Evolutionary conservation across 352 stramenopile genomes (phyloP), one percentile per base, ranked within the genome.

Genomic region (Phytophthora citricola): DNA sequence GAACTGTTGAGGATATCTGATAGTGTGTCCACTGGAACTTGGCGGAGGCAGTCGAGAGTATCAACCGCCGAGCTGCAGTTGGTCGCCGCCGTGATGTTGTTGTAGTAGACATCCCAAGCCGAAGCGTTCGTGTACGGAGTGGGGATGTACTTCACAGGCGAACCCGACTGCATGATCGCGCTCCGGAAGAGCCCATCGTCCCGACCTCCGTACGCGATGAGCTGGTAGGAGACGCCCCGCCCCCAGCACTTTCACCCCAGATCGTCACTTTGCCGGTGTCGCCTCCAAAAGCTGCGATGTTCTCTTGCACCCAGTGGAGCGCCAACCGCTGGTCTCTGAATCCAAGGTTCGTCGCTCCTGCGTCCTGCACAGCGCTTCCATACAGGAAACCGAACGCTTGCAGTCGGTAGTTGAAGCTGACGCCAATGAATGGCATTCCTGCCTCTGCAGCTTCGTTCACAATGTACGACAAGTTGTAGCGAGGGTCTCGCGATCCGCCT

Each of bases 301-400:
- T 71, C 29, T 71, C 56, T 4, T 71, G 47, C 17, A 71, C 56
- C 63, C 63, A 71, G 63, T 93, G 78, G 44, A 97, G 44, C 1
- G 81, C 89, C 5, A 91, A 66, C 7, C 73, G 66, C 59, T 98
- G 90, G 71, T 98, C 92, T 55, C 88, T 75, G 17, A 97, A 60
- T 0, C 87, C 88, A 55, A 92, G 89, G 51, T 97, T 98, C 6
- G 87, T 78, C 39, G 71, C 76, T 1, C 84, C 60, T 3, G 81
- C 84, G 20, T 88, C 72, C 20, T 71, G 48, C 6, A 70, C 73
- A 4, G 47, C 66, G 8, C 39, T 55, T 5, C 61, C 53, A 60
- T 53, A 73, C 14, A 82, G 24, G 67, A 78, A 80, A 0, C 74
- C 74, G 36, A 83, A 75, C 0, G 27, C 66, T 2, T 62, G 36